Conservation (phyloP, 352 stramenopile genomes). For the Pythium chondricola region DNA sequence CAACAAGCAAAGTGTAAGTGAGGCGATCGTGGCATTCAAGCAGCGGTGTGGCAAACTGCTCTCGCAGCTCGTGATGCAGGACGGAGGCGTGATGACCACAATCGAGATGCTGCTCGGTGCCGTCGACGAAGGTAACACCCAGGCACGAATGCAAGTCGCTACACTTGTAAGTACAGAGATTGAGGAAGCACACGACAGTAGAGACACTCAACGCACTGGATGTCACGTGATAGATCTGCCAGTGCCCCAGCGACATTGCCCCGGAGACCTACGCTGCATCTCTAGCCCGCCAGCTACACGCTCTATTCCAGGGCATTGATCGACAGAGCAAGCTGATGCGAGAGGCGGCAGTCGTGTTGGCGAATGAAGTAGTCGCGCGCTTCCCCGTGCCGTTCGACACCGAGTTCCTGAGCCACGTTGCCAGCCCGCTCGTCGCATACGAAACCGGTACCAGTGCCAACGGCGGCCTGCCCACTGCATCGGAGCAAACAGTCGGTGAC, state of each 20-base stretch:
- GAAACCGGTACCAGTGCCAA: constrained; percentile 17
- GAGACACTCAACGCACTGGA: too few relatives aligned
- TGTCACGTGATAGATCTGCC: constrained; percentile 67
- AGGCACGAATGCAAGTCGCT: constrained; percentile 76
- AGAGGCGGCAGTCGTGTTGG: constrained; percentile 62
- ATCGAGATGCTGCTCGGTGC: constrained; percentile 76
- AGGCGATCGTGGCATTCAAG: constrained; percentile 44
- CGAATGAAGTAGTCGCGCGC: constrained; percentile 42
- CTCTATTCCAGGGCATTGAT: constrained; percentile 41
- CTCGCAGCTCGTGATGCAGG: constrained; percentile 53
- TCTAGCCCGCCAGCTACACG: constrained; percentile 47
- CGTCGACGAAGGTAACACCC: constrained; percentile 81
- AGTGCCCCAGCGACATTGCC: constrained; percentile 43
- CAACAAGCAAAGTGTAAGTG: not conserved
- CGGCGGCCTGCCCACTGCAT: not conserved
- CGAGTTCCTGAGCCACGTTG: constrained; percentile 45
- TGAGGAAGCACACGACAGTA: too few relatives aligned
- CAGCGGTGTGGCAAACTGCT: constrained; percentile 50
- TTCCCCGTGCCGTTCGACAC: constrained; percentile 40
- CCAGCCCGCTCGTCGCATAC: constrained; percentile 59
- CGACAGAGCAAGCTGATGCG: constrained; percentile 62
- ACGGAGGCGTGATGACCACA: constrained; percentile 67
- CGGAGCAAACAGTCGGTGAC: constrained; percentile 41
- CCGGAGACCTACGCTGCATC: constrained; percentile 34
- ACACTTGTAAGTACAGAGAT: constrained; percentile 31